A percentile compares a stretch with the other conserved stretches of the same genome.
Conservation (phyloP, 805 yeast genomes). For the Metschnikowia gelsemii region DNA sequence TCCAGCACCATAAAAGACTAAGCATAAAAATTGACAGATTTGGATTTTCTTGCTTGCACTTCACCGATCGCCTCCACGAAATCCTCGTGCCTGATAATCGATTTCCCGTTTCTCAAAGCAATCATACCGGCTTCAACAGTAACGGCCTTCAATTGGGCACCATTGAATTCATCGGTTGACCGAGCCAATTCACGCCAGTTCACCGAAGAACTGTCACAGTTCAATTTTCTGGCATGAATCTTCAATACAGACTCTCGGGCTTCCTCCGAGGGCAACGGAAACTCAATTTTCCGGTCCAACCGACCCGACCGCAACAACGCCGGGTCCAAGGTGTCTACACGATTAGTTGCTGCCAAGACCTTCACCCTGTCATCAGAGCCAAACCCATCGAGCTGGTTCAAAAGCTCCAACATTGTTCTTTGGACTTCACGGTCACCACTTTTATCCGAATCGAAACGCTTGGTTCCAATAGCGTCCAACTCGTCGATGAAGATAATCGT, state of each 20-base stretch:
- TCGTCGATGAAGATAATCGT: slow-evolving; percentile 25
- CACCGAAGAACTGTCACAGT: slow-evolving; percentile 77
- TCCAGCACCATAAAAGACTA: too few relatives aligned
- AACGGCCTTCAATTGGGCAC: slow-evolving; percentile 98
- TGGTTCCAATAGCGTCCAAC: slow-evolving; percentile 25
- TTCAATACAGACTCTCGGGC: slow-evolving; percentile 95
- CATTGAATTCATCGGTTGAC: slow-evolving; percentile 97
- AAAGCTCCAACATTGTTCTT: slow-evolving; percentile 25
- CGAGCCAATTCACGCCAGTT: slow-evolving; percentile 99
- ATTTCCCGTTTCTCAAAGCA: slow-evolving; percentile 93
- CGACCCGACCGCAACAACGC: slow-evolving; percentile 25
- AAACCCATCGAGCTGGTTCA: slow-evolving; percentile 25
- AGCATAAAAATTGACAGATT: slow-evolving; percentile 95
- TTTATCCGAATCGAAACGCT: slow-evolving; percentile 24
- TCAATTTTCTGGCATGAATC: slow-evolving; percentile 96
- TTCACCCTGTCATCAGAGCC: slow-evolving; percentile 46
- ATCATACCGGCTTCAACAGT: slow-evolving; percentile 99
- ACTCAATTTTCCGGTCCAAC: slow-evolving; percentile 51
- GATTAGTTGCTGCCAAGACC: slow-evolving; percentile 24
- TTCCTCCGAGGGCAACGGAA: slow-evolving; percentile 96
- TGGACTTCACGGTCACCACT: slow-evolving; percentile 25
- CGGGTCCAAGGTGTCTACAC: slow-evolving; percentile 25
- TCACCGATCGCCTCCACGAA: slow-evolving; percentile 97
- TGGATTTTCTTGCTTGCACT: slow-evolving; percentile 95
- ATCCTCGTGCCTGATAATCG: slow-evolving; percentile 91